Conservation (phyloP, 208 protist genomes). For the Acanthamoeba healyi region DNA sequence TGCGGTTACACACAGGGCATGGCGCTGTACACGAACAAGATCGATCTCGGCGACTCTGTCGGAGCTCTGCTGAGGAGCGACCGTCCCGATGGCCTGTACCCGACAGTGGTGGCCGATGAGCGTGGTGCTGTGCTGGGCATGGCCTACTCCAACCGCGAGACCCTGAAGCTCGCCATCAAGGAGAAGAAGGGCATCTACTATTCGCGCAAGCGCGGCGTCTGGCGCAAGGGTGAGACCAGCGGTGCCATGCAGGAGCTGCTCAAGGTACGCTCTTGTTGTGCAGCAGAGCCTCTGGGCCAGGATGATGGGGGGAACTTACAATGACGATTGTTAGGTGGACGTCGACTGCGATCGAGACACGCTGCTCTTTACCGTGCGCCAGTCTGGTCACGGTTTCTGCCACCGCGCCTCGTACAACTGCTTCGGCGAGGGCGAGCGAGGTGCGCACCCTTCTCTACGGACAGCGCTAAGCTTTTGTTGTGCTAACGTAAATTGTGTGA, state of each 20-base stretch:
- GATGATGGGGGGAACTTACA: too few relatives aligned
- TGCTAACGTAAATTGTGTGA: too few relatives aligned
- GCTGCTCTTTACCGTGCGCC: conserved; percentile 84
- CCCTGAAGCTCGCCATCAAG: conserved; percentile 79
- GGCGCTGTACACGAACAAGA: conserved; percentile 68
- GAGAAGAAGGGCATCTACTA: conserved; percentile 83
- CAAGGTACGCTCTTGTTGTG: too few relatives aligned
- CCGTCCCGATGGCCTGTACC: conserved; percentile 85
- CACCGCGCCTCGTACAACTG: conserved; percentile 73
- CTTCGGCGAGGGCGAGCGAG: conserved; percentile 40
- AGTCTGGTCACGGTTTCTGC: conserved; percentile 63
- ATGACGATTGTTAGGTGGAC: conserved; percentile 44
- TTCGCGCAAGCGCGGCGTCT: conserved; percentile 86
- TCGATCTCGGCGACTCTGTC: conserved; percentile 73
- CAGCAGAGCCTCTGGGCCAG: too few relatives aligned
- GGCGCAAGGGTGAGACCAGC: conserved; percentile 88
- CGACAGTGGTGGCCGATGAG: conserved; percentile 87
- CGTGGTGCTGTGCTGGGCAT: conserved; percentile 80
- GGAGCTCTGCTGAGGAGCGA: conserved; percentile 78
- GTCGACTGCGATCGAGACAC: conserved; percentile 88
- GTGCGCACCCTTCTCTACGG: too few relatives aligned
- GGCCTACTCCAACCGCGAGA: conserved; percentile 86
- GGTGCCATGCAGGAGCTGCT: conserved; percentile 79
- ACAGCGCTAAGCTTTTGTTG: too few relatives aligned
- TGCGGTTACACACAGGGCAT: conserved; percentile 75